These are phyloP conservation scores for Terfezia boudieri DNA, from an alignment of 495 filamentous ascomycete species.

Conservation along the genomic window DNA sequence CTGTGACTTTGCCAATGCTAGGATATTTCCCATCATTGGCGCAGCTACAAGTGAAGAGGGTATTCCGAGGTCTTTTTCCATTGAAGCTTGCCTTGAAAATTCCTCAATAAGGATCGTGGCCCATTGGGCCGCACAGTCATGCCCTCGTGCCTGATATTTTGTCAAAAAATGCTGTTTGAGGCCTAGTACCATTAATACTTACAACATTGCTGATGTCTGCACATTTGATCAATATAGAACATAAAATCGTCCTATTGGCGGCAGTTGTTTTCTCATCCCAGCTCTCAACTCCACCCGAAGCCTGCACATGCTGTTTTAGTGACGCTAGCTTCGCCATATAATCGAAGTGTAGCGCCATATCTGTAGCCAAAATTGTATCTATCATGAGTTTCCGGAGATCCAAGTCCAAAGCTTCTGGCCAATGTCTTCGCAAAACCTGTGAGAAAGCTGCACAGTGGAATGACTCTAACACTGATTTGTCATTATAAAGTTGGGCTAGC, in stretches of 20 bases:
- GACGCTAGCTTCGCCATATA: conserved; percentile 72
- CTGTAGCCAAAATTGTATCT: conserved; percentile 82
- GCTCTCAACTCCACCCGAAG: conserved; percentile 35
- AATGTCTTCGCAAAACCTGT: conserved; percentile 81
- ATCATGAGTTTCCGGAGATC: conserved; percentile 78
- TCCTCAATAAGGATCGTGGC: conserved; percentile 80
- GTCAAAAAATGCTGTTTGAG: conserved; percentile 14
- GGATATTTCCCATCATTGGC: conserved; percentile 57
- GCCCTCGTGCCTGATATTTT: conserved; percentile 44
- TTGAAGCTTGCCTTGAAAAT: conserved; percentile 73
- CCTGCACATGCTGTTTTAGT: conserved; percentile 50
- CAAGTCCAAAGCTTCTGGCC: conserved; percentile 50
- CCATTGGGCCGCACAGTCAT: conserved; percentile 64
- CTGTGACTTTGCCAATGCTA: conserved; percentile 68
- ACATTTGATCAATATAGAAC: conserved; percentile 86
- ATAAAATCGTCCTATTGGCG: conserved; percentile 54
- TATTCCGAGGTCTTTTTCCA: conserved; percentile 75
- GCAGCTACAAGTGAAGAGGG: conserved; percentile 66
- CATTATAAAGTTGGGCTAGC: conserved; percentile 92
- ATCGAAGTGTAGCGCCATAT: conserved; percentile 91
- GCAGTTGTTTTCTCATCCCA: conserved; percentile 50
- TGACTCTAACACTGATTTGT: conserved; percentile 86
- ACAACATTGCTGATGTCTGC: conserved; percentile 98
- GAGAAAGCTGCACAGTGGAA: conserved; percentile 97
- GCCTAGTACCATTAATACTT: conserved; percentile 19